These are phyloP conservation scores for Cryphonectria parasitica DNA, from an alignment of 2,329 filamentous ascomycete genomes.

Conservation along the genomic window DNA sequence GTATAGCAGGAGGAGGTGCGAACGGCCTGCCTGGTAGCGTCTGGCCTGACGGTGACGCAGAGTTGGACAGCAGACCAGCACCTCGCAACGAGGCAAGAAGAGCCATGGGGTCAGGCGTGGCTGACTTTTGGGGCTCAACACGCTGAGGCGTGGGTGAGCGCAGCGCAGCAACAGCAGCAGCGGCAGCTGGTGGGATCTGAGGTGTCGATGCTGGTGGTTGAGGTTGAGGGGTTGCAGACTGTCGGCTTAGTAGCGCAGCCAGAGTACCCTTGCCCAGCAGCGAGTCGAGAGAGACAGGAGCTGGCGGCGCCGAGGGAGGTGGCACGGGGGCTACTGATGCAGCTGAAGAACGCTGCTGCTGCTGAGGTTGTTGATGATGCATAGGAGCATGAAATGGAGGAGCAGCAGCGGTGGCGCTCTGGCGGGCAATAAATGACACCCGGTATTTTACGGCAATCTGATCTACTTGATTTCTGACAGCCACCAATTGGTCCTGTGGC, in stretches of 20 bases:
- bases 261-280: slow-evolving; percentile 64
- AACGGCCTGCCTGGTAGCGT: slow-evolving; percentile 40
- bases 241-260: slow-evolving; percentile 61
- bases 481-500: slow-evolving; percentile 78
- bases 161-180: slow-evolving; percentile 45
- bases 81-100: slow-evolving; percentile 70
- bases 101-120: slow-evolving; percentile 55
- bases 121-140: slow-evolving; percentile 44
- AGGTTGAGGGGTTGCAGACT: slow-evolving; percentile 55
- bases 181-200: slow-evolving; percentile 37
- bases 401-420: slow-evolving; percentile 37
- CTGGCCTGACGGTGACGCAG: slow-evolving; percentile 46
- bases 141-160: slow-evolving; percentile 54
- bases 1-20: slow-evolving; percentile 42
- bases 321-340: slow-evolving; percentile 42
- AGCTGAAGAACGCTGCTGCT: slow-evolving; percentile 33
- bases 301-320: slow-evolving; percentile 39
- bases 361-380: slow-evolving; percentile 32
- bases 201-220: slow-evolving; percentile 41
- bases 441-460: slow-evolving; percentile 70
- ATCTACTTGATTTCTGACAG: slow-evolving; percentile 84
- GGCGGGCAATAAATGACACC: slow-evolving; percentile 44
- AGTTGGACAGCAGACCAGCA: slow-evolving; percentile 63
- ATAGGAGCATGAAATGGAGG: slow-evolving; percentile 39
- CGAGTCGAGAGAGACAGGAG: slow-evolving; percentile 57